phyloP scores from a whole-genome alignment of 106 monocot genomes.

The Dendrobium catenatum region DNA sequence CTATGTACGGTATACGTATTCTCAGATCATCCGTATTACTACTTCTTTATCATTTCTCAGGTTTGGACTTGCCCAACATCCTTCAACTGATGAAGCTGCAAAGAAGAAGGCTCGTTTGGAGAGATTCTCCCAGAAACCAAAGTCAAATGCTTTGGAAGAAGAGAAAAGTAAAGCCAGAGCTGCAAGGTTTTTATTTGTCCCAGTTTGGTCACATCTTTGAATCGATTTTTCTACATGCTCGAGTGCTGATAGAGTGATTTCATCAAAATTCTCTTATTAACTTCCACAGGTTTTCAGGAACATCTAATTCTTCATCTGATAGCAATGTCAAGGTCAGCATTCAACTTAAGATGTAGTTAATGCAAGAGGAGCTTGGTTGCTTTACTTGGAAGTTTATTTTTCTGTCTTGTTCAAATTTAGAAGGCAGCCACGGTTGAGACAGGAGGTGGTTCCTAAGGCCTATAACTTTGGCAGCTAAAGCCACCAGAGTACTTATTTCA shows the following conservation, averaged over 20 bases:
- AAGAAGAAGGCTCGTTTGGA: slow-evolving; percentile 63
- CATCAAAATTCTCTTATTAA: neutral
- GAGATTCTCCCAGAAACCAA: slow-evolving; percentile 30
- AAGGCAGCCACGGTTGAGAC: neutral
- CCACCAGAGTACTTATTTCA: neutral
- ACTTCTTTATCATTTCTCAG: slow-evolving; percentile 14
- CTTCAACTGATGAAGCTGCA: slow-evolving; percentile 30
- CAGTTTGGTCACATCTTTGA: neutral
- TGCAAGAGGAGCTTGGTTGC: neutral
- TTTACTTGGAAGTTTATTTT: neutral
- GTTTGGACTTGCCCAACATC: slow-evolving; percentile 25
- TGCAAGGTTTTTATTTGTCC: slow-evolving; percentile 21
- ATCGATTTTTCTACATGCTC: neutral
- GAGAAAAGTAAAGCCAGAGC: slow-evolving; percentile 70
- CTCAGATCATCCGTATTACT: neutral
- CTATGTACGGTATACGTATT: neutral
- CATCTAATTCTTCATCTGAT: slow-evolving; percentile 16
- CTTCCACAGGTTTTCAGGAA: slow-evolving; percentile 28
- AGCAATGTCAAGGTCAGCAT: slow-evolving; percentile 19
- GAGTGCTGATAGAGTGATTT: neutral
- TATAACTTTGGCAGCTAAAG: neutral
- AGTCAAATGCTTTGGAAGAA: slow-evolving; percentile 33
- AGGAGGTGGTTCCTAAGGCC: neutral
- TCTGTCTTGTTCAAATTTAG: slow-evolving; percentile 1
- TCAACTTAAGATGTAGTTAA: neutral